Conservation (phyloP, 2,329 filamentous ascomycete species). For the Claviceps arundinis region DNA sequence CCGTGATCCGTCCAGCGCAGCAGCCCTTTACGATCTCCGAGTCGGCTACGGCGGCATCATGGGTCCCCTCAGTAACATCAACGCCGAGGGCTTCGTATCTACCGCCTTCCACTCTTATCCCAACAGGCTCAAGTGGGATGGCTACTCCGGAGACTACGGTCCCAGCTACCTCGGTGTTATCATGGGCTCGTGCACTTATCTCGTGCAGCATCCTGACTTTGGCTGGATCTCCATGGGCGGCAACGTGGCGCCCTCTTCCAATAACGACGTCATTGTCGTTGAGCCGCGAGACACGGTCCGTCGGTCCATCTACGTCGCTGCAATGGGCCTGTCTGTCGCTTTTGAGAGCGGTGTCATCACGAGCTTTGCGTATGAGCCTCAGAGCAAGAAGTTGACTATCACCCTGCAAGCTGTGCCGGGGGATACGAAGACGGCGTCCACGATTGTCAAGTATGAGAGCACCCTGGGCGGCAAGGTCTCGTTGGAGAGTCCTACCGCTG, state of each 20-base stretch:
- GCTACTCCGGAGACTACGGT: constrained; percentile 44
- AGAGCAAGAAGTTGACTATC: neutral
- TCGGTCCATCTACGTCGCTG: constrained; percentile 33
- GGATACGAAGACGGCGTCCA: neutral
- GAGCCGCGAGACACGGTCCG: constrained; percentile 31
- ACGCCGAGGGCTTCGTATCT: constrained; percentile 38
- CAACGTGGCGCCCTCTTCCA: constrained; percentile 15
- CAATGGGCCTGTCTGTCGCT: constrained; percentile 26
- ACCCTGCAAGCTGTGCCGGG: neutral
- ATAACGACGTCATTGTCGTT: constrained; percentile 21
- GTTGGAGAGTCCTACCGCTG: neutral
- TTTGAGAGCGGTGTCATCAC: constrained; percentile 31
- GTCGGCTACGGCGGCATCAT: constrained; percentile 40
- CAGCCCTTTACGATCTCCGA: constrained; percentile 36
- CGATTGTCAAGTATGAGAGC: constrained; percentile 1
- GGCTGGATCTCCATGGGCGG: constrained; percentile 39
- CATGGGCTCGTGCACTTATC: constrained; percentile 35
- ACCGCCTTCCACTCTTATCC: constrained; percentile 45
- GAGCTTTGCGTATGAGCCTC: constrained; percentile 19
- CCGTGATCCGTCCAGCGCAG: constrained; percentile 11
- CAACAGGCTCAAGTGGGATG: constrained; percentile 41
- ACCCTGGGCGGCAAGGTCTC: neutral
- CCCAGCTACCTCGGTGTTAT: constrained; percentile 38
- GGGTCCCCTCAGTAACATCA: constrained; percentile 41
- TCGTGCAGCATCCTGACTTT: constrained; percentile 29